phyloP scores from a whole-genome alignment of 768 basidiomycete species.

The Mycena belliarum region DNA sequence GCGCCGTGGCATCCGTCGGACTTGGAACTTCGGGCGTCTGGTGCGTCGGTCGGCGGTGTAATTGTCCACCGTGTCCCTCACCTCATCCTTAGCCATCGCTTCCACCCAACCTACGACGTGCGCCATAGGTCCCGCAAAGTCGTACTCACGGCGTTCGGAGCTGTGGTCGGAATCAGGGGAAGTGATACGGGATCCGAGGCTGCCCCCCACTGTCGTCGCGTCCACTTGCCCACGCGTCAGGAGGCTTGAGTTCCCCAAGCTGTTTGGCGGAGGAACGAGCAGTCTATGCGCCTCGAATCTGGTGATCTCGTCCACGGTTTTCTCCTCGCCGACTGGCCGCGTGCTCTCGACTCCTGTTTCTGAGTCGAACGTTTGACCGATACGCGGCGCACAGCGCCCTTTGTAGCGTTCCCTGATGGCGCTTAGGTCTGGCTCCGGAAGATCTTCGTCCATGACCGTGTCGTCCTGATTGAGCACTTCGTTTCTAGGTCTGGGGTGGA shows the following conservation, averaged over 20 bases:
- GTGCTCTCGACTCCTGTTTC: neutral
- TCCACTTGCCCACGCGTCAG: neutral
- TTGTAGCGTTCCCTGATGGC: neutral
- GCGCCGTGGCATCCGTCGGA: neutral
- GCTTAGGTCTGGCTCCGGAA: neutral
- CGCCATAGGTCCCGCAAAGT: neutral
- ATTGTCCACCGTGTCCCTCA: neutral
- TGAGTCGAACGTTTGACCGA: neutral
- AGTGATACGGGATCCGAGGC: neutral
- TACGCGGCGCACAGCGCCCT: neutral
- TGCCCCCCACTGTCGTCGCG: neutral
- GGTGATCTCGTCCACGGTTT: neutral
- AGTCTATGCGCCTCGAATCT: too few relatives aligned
- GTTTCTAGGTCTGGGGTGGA: neutral
- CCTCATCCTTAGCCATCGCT: neutral
- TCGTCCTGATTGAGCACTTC: neutral
- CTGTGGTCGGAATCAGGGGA: conserved; percentile 4
- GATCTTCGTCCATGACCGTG: neutral
- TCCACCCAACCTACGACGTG: neutral
- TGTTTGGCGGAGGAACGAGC: neutral
- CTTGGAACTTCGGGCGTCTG: too few relatives aligned
- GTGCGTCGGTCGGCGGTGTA: neutral
- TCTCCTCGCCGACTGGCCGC: neutral
- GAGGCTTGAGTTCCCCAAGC: neutral
- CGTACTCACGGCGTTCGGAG: neutral